Evolutionary conservation across 331 rosid species (phyloP).

Genomic region (Acacia concinna): DNA sequence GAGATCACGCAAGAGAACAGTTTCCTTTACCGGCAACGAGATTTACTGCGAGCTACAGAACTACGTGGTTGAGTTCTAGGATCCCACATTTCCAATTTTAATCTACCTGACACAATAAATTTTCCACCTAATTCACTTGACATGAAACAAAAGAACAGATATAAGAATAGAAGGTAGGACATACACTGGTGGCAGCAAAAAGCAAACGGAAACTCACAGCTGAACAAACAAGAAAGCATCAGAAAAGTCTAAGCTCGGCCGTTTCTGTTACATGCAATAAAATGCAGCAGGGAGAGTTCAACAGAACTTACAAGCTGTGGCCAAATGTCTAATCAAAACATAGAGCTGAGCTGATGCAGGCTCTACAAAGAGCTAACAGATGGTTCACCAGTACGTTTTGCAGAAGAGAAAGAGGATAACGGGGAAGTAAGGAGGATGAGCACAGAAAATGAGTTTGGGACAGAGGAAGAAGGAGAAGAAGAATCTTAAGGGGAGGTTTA

Average conservation of each 20-base stretch:
- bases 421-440: not conserved
- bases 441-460: not conserved
- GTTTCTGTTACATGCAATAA: slow-evolving; percentile 36
- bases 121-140: slow-evolving; percentile 5
- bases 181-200: not conserved
- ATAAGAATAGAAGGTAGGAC: not conserved
- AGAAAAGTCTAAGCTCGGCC: not conserved
- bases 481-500: slow-evolving; percentile 50
- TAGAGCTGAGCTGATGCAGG: slow-evolving; percentile 33
- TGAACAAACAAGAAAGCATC: slow-evolving; percentile 11
- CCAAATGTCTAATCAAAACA: slow-evolving; percentile 35
- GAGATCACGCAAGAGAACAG: slow-evolving; percentile 37
- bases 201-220: not conserved
- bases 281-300: slow-evolving; percentile 22
- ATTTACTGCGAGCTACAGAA: slow-evolving; percentile 26
- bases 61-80: slow-evolving; percentile 28
- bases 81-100: slow-evolving; percentile 45
- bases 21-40: not conserved
- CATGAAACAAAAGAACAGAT: not conserved
- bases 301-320: slow-evolving; percentile 29
- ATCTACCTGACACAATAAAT: not conserved
- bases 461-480: slow-evolving; percentile 26
- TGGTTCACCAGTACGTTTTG: not conserved
- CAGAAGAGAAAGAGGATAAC: slow-evolving; percentile 6
- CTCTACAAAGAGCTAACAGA: slow-evolving; percentile 27